Evolutionary conservation across 2,329 filamentous ascomycete species (phyloP).

Genomic region (Fusarium falciforme): DNA sequence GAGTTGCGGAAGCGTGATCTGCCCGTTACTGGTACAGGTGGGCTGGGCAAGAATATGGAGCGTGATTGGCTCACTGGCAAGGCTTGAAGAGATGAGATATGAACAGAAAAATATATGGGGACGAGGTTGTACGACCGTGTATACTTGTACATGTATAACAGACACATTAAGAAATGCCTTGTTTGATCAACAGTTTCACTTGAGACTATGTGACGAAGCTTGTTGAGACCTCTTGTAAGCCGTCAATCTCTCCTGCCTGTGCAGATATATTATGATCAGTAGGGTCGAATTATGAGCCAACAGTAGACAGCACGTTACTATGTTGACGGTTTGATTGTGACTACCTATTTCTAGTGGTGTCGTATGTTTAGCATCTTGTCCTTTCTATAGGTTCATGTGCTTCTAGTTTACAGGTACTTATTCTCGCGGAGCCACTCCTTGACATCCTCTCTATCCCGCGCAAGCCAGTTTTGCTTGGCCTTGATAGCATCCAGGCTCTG

Average conservation of each 20-base stretch:
- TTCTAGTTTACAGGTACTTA: conserved; percentile 41
- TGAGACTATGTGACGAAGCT: background rate
- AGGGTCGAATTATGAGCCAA: background rate
- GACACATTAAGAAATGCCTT: conserved; percentile 38
- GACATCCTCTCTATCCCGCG: conserved; percentile 77
- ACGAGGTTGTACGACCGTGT: conserved; percentile 40
- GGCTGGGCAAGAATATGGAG: conserved; percentile 56
- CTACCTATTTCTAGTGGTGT: background rate
- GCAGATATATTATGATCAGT: background rate
- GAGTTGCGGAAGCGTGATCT: conserved; percentile 73
- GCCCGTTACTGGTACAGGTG: conserved; percentile 63
- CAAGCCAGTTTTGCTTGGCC: conserved; percentile 75
- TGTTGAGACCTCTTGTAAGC: background rate
- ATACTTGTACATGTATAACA: conserved; percentile 49
- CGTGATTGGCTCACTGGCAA: conserved; percentile 56
- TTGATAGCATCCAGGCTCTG: conserved; percentile 87
- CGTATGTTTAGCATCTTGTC: background rate
- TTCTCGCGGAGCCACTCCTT: conserved; percentile 60
- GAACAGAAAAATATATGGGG: conserved; percentile 18
- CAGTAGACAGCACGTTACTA: background rate
- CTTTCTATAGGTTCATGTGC: background rate
- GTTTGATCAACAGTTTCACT: background rate
- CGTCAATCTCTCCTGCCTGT: background rate
- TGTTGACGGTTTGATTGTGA: conserved; percentile 1
- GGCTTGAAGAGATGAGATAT: conserved; percentile 37